These are phyloP conservation scores for Candida dajiaensis DNA, from an alignment of 805 yeast species.

Conservation along the genomic window DNA sequence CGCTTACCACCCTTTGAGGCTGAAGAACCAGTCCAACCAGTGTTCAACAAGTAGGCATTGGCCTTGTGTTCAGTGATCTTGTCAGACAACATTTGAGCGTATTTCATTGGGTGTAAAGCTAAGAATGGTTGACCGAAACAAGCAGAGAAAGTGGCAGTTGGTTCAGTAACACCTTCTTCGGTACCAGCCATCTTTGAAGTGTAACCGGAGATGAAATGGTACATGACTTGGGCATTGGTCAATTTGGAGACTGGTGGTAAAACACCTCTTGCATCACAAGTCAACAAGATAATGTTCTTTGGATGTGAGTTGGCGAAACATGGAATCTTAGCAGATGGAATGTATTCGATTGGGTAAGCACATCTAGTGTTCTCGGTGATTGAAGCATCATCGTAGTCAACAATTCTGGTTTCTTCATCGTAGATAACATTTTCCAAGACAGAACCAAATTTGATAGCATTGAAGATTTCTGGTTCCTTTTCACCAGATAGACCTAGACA, in stretches of 20 bases:
- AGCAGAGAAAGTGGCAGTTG: conserved; percentile 96
- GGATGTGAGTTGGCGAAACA: conserved; percentile 90
- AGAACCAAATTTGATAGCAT: conserved; percentile 91
- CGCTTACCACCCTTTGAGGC: conserved; percentile 93
- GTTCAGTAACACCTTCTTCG: conserved; percentile 97
- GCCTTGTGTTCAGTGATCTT: conserved; percentile 87
- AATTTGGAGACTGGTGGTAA: conserved; percentile 94
- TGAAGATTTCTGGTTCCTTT: conserved; percentile 96
- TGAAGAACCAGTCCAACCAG: conserved; percentile 98
- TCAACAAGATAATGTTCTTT: conserved; percentile 81
- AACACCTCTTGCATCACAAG: conserved; percentile 98
- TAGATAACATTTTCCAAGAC: conserved; percentile 90
- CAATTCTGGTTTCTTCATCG: conserved; percentile 70
- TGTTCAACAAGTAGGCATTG: conserved; percentile 92
- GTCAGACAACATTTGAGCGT: conserved; percentile 92
- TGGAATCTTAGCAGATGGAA: conserved; percentile 94
- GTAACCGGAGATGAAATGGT: conserved; percentile 97
- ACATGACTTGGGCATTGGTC: conserved; percentile 95
- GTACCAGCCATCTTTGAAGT: conserved; percentile 99
- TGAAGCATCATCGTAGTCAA: conserved; percentile 75
- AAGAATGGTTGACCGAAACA: conserved; percentile 99
- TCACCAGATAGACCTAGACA: conserved; percentile 84
- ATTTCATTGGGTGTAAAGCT: conserved; percentile 96
- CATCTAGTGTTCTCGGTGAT: conserved; percentile 98
- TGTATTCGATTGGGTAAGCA: conserved; percentile 96